These are phyloP conservation scores for Yarrowia sp. DNA, from an alignment of 805 yeast genomes.

Conservation along the genomic window DNA sequence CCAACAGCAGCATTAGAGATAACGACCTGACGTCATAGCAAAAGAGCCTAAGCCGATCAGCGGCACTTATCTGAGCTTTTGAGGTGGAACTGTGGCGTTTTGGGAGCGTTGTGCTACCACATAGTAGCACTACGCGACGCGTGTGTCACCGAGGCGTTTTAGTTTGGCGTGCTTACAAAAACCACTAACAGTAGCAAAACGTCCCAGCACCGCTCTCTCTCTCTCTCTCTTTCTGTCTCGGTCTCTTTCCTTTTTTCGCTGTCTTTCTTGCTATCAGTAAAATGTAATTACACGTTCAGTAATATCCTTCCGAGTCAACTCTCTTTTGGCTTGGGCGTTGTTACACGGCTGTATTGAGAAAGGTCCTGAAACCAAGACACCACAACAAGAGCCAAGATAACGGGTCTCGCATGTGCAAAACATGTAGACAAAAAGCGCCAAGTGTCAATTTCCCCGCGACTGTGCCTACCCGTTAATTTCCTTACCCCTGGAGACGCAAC, in stretches of 20 bases:
- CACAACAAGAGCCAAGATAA: neutral
- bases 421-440: neutral
- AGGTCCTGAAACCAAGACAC: neutral
- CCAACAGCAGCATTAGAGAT: neutral
- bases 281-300: neutral
- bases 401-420: neutral
- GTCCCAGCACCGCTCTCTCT: neutral
- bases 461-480: neutral
- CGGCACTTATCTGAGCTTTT: neutral
- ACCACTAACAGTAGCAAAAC: neutral
- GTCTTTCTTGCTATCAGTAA: neutral
- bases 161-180: neutral
- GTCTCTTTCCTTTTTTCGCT: neutral
- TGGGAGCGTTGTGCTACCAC: too few species aligned
- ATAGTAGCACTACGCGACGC: neutral
- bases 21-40: constrained; percentile 19
- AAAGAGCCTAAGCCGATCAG: neutral
- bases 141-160: neutral
- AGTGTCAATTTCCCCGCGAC: neutral
- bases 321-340: constrained; percentile 3
- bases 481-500: neutral
- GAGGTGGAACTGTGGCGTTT: too few species aligned
- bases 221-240: neutral
- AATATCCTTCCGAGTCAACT: neutral
- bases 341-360: neutral